These are phyloP conservation scores for Tolypocladium endophyticum DNA, from an alignment of 2,329 filamentous ascomycete genomes.

Conservation along the genomic window DNA sequence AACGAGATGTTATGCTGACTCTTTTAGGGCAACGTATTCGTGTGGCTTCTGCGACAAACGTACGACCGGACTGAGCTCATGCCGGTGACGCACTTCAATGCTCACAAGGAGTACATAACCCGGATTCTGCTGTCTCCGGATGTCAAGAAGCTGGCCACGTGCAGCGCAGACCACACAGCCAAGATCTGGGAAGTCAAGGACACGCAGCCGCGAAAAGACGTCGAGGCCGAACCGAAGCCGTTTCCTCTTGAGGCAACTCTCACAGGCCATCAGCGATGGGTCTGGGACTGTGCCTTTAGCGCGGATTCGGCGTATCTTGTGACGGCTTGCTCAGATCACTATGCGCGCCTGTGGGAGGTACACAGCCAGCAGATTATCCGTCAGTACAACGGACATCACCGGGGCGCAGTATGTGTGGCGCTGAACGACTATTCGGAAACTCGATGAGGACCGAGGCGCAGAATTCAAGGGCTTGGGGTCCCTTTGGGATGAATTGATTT, in stretches of 20 bases:
- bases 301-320: slow-evolving; percentile 89
- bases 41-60: slow-evolving; percentile 86
- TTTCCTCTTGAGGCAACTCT: slow-evolving; percentile 81
- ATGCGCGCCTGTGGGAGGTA: slow-evolving; percentile 85
- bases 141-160: slow-evolving; percentile 88
- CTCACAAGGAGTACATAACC: slow-evolving; percentile 87
- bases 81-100: slow-evolving; percentile 79
- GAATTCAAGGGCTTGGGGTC: neutral
- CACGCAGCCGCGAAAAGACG: slow-evolving; percentile 37
- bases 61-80: slow-evolving; percentile 75
- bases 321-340: slow-evolving; percentile 88
- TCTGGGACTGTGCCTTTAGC: slow-evolving; percentile 94
- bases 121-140: slow-evolving; percentile 86
- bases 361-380: slow-evolving; percentile 79
- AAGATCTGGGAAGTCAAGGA: slow-evolving; percentile 91
- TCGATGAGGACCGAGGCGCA: slow-evolving; percentile 17
- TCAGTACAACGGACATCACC: slow-evolving; percentile 91
- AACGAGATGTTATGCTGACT: neutral
- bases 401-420: slow-evolving; percentile 84
- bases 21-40: slow-evolving; percentile 81
- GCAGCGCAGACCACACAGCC: slow-evolving; percentile 84
- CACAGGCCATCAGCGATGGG: slow-evolving; percentile 87
- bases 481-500: neutral
- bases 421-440: slow-evolving; percentile 73
- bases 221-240: slow-evolving; percentile 35